These are phyloP conservation scores for Solanum boliviense DNA, from an alignment of 257 asterid species.

Conservation along the genomic window DNA sequence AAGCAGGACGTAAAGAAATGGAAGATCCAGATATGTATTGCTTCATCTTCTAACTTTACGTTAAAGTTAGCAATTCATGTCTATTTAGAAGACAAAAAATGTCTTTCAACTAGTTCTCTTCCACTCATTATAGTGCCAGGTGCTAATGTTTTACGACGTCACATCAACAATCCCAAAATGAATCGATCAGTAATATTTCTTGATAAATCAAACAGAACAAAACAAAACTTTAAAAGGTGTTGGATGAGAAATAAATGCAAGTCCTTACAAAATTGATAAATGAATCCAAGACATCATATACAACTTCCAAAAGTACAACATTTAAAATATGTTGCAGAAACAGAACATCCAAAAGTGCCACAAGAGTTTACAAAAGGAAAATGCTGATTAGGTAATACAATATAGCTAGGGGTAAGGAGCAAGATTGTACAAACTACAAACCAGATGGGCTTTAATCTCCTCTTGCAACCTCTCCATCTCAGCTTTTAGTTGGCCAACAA, in stretches of 20 bases:
- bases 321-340: neutral
- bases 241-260: neutral
- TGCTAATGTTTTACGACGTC: neutral
- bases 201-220: neutral
- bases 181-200: neutral
- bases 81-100: neutral
- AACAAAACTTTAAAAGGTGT: neutral
- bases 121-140: neutral
- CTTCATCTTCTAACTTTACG: neutral
- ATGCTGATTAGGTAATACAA: neutral
- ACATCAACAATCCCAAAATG: neutral
- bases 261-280: neutral
- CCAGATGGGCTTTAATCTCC: conserved; percentile 74
- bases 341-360: neutral
- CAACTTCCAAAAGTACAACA: neutral
- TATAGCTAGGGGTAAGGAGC: neutral
- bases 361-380: neutral
- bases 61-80: neutral
- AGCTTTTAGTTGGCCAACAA: conserved; percentile 65
- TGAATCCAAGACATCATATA: neutral
- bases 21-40: neutral
- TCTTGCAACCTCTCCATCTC: conserved; percentile 70
- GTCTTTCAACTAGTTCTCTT: neutral
- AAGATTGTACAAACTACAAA: conserved; percentile 47
- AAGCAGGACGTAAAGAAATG: neutral